A percentile compares a stretch with the other conserved stretches of the same genome.
phyloP scores from a whole-genome alignment of 257 asterid genomes.

The Lycium ferocissimum region DNA sequence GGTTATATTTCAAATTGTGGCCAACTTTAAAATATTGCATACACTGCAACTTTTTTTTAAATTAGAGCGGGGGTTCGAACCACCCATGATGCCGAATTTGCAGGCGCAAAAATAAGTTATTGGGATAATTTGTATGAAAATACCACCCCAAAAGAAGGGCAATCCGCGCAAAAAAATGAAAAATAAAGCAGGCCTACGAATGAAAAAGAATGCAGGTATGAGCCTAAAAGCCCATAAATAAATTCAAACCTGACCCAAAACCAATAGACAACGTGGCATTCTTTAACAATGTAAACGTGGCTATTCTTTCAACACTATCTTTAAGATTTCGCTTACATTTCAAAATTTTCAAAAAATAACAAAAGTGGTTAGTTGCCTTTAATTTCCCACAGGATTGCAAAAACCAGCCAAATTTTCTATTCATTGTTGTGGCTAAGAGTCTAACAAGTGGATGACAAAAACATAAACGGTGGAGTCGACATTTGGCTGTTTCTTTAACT shows the following conservation, averaged over 20 bases:
- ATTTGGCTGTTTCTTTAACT: conserved; percentile 35
- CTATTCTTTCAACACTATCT: background rate
- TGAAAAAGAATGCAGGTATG: background rate
- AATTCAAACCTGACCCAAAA: background rate
- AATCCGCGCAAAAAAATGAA: background rate
- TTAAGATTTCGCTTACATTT: background rate
- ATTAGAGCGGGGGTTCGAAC: too few species aligned
- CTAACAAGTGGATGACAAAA: conserved; percentile 23
- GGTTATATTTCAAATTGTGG: too few species aligned
- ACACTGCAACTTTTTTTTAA: too few species aligned
- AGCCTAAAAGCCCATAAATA: conserved; percentile 15
- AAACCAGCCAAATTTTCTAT: background rate
- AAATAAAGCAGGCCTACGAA: background rate
- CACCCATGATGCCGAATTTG: too few species aligned
- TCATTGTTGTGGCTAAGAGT: conserved; percentile 3
- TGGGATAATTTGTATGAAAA: too few species aligned
- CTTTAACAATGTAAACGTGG: conserved; percentile 15
- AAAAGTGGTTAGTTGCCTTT: background rate
- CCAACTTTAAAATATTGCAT: too few species aligned
- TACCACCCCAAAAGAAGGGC: too few species aligned
- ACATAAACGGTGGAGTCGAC: conserved; percentile 38
- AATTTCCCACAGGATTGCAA: background rate
- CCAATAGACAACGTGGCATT: background rate
- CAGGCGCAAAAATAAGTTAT: too few species aligned
- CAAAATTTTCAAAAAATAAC: background rate